phyloP scores from a whole-genome alignment of 768 basidiomycete species.

The Chlorophyllum brunneum region DNA sequence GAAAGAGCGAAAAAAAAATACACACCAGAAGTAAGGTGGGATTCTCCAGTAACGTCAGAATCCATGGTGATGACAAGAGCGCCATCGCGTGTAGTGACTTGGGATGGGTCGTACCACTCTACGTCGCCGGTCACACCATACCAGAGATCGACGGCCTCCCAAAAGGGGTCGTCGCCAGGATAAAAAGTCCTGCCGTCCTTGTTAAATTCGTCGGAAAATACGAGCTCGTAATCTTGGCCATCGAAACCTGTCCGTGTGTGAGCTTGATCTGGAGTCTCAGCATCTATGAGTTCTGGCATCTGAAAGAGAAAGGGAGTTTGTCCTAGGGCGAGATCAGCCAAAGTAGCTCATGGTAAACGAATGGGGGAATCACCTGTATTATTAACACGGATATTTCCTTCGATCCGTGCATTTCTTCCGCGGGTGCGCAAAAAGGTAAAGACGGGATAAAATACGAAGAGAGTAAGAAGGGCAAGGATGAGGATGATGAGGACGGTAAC shows the following conservation, averaged over 20 bases:
- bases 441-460: constrained; percentile 86
- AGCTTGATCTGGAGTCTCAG: constrained; percentile 58
- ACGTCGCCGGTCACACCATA: constrained; percentile 67
- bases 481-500: constrained; percentile 64
- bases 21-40: constrained; percentile 30
- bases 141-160: constrained; percentile 73
- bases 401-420: constrained; percentile 39
- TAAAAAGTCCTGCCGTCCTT: constrained; percentile 61
- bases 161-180: constrained; percentile 61
- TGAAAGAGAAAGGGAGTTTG: constrained; percentile 58
- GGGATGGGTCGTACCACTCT: constrained; percentile 74
- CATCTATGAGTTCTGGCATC: constrained; percentile 66
- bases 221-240: constrained; percentile 60
- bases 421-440: constrained; percentile 41
- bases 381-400: constrained; percentile 66
- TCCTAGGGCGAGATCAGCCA: constrained; percentile 30
- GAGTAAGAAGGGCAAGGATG: constrained; percentile 53
- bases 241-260: constrained; percentile 68
- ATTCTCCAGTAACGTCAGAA: constrained; percentile 24
- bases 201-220: constrained; percentile 80
- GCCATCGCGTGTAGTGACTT: constrained; percentile 65
- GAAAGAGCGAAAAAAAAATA: background rate
- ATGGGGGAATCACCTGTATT: constrained; percentile 32
- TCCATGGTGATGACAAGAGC: constrained; percentile 70
- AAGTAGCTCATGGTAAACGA: constrained; percentile 3